phyloP scores from a whole-genome alignment of 129 eudicot species.

The Deinandra increscens region DNA sequence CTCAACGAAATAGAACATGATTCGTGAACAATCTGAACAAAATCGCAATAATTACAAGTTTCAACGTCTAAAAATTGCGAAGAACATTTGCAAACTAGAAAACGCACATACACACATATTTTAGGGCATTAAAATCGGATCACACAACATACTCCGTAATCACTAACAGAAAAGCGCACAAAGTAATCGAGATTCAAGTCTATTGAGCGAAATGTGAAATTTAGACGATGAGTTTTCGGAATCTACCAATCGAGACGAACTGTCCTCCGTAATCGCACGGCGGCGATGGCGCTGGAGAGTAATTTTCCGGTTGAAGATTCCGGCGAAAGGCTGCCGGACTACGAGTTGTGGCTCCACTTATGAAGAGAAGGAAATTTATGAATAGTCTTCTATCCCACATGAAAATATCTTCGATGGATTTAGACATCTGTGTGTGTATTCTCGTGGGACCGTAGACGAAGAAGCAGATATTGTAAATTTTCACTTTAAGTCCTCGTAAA shows the following conservation, averaged over 20 bases:
- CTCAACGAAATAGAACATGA: not conserved
- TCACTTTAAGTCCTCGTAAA: slow-evolving; percentile 3
- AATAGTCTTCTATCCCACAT: slow-evolving; percentile 19
- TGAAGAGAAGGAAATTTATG: slow-evolving; percentile 31
- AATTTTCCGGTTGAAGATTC: slow-evolving; percentile 20
- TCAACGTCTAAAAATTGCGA: slow-evolving; percentile 1
- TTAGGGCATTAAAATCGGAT: slow-evolving; percentile 46
- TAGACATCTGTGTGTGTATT: slow-evolving; percentile 23
- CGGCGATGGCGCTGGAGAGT: slow-evolving; percentile 10
- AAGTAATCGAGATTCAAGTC: slow-evolving; percentile 1
- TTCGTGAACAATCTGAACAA: slow-evolving; percentile 10
- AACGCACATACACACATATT: slow-evolving; percentile 19
- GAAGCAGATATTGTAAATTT: slow-evolving; percentile 8
- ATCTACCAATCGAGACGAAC: slow-evolving; percentile 7
- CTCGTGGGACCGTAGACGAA: slow-evolving; percentile 20
- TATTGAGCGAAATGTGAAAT: not conserved
- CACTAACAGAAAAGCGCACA: too few species aligned
- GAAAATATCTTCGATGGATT: slow-evolving; percentile 34
- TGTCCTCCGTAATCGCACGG: slow-evolving; percentile 1
- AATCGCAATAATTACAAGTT: not conserved
- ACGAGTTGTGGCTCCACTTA: slow-evolving; percentile 16
- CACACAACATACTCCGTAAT: slow-evolving; percentile 33
- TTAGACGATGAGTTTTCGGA: slow-evolving; percentile 10
- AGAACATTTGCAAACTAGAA: slow-evolving; percentile 25
- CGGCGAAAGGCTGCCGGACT: slow-evolving; percentile 24